Percentiles rank a stretch among this genome's conserved stretches.
Evolutionary conservation across 768 basidiomycete genomes (phyloP).

Genomic region (Russula griseocarnosa): DNA sequence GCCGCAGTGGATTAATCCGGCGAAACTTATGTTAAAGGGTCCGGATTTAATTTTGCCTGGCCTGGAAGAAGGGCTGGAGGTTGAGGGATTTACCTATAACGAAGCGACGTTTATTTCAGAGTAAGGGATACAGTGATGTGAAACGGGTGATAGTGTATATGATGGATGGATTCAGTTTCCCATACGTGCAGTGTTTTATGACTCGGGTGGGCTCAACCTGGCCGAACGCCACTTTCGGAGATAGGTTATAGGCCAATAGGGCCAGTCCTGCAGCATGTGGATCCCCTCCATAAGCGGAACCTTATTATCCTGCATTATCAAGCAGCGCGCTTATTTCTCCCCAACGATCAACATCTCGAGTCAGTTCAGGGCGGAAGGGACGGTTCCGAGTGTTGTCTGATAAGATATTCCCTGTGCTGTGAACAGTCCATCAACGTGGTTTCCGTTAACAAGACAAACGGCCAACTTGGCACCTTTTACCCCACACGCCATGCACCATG

Average conservation of each 20-base stretch:
- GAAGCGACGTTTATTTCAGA: slow-evolving; percentile 88
- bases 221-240: too few relatives aligned
- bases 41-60: slow-evolving; percentile 42
- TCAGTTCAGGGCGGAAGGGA: background rate
- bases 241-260: too few relatives aligned
- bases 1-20: slow-evolving; percentile 54
- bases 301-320: background rate
- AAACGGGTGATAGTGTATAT: too few relatives aligned
- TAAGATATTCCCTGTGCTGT: background rate
- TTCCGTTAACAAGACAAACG: background rate
- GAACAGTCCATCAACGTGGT: background rate
- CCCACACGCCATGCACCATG: slow-evolving; percentile 23
- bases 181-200: background rate
- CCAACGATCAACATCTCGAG: background rate
- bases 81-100: slow-evolving; percentile 73
- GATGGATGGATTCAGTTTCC: background rate
- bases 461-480: background rate
- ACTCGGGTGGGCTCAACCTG: background rate
- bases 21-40: slow-evolving; percentile 47
- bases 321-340: background rate
- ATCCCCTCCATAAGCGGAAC: background rate
- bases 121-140: background rate
- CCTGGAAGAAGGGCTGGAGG: slow-evolving; percentile 39
- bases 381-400: slow-evolving; percentile 2
- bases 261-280: background rate